Base-by-base conservation (phyloP, 805 yeast genomes). In the Millerozyma miso region DNA sequence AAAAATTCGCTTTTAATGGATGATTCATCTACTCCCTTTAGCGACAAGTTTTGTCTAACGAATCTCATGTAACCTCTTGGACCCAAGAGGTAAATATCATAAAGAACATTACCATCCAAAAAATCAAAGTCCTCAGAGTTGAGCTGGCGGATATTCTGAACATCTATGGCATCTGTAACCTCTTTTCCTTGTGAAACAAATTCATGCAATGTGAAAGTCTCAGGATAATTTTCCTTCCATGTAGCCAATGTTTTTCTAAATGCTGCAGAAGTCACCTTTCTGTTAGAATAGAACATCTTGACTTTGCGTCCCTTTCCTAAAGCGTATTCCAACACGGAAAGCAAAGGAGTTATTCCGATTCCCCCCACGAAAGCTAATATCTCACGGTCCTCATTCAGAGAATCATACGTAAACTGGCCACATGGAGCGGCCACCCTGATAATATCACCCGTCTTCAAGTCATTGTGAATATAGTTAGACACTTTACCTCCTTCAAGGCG, bases 291-390 rank as follows among this genome's bases (percentile, higher is more conserved):
- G 35, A 58, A 50, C 37, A 73, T 51, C 6, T 46, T 51, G n/a
- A 69, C 70, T 3, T 49, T 42, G 41, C 60, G 60, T 5, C 61
- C 66, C 20, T 58, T 59, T 8, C 45, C 45, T 38, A 63, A 54
- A 5, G 67, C 74, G 5, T 53, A 39, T 52, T 77, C 77, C 15
- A 72, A 55, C 55, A 81, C 73, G 4, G 86, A 67, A 29, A 83
- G 51, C 26, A 79, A 43, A 29, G 89, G 88, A 4, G 88, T 83
- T 39, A 79, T 76, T 47, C 88, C 88, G 43, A 80, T 79, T 41
- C 88, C 89, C 37, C 81, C 85, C 16, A 79, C 69, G 42, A 80
- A 61, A 20, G 81, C 57, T 1, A 73, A 49, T 17, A 62, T 66
- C 32, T 53, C 56, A 13, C 50, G 52, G 19, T 70, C 67, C 3